These are phyloP conservation scores for Suillus subalutaceus DNA, from an alignment of 768 basidiomycete species.

Conservation along the genomic window DNA sequence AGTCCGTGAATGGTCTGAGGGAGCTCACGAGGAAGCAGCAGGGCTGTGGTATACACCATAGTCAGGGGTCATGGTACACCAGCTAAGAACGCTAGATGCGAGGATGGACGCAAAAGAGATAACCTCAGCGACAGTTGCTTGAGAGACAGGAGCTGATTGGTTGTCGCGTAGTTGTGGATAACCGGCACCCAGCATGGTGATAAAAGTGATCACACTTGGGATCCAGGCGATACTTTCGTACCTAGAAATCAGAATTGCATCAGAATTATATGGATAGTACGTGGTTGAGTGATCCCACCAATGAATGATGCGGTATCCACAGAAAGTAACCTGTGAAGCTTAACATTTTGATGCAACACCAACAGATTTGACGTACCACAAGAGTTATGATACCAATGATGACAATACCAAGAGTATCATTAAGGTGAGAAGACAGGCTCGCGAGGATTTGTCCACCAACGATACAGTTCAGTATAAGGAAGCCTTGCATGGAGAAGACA, in stretches of 20 bases:
- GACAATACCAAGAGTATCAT: conserved; percentile 36
- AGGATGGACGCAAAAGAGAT: conserved; percentile 49
- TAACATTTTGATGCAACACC: neutral
- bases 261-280: neutral
- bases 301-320: conserved; percentile 63
- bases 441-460: conserved; percentile 64
- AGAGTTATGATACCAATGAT: conserved; percentile 36
- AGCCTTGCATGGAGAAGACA: conserved; percentile 55
- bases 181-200: conserved; percentile 67
- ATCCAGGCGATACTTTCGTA: conserved; percentile 80
- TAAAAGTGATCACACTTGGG: conserved; percentile 70
- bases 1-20: neutral
- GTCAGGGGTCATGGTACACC: conserved; percentile 47
- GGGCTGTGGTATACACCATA: conserved; percentile 55
- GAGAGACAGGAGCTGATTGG: conserved; percentile 36
- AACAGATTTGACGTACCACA: conserved; percentile 22
- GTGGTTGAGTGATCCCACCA: conserved; percentile 38
- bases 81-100: conserved; percentile 47
- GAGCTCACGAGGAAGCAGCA: conserved; percentile 57
- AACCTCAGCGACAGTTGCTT: conserved; percentile 37
- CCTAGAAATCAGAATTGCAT: conserved; percentile 39
- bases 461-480: conserved; percentile 60
- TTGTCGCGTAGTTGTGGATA: conserved; percentile 62
- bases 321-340: conserved; percentile 57
- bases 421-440: conserved; percentile 41